phyloP scores from a whole-genome alignment of 2,329 filamentous ascomycete genomes.

The Aspergillus sp. region DNA sequence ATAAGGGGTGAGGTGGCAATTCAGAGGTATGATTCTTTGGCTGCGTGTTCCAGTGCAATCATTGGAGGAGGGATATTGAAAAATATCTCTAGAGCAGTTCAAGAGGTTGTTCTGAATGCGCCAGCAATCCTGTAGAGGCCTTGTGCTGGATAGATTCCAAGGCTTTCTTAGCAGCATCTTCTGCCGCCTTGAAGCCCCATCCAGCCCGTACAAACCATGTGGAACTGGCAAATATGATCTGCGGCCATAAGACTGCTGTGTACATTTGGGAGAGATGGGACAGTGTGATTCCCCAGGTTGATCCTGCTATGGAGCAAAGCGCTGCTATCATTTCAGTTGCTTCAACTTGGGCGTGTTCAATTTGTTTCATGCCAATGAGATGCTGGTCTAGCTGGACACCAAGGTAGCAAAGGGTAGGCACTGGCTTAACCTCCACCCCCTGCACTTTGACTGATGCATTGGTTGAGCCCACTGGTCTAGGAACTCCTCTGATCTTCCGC shows the following conservation, averaged over 20 bases:
- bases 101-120: constrained; percentile 17
- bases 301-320: not conserved
- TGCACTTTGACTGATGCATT: not conserved
- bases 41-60: constrained; percentile 16
- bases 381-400: not conserved
- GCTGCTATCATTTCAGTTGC: not conserved
- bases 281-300: not conserved
- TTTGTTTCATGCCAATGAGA: not conserved
- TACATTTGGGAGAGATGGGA: constrained; percentile 13
- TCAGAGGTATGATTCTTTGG: constrained; percentile 16
- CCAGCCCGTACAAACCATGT: constrained; percentile 11
- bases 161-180: not conserved
- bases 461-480: not conserved
- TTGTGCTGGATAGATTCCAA: constrained; percentile 14
- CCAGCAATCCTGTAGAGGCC: constrained; percentile 21
- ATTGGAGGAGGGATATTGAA: constrained; percentile 16
- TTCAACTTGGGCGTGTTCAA: not conserved
- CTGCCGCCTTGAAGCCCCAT: not conserved
- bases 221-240: constrained; percentile 23
- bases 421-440: not conserved
- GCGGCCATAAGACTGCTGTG: constrained; percentile 15
- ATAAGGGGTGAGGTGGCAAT: constrained; percentile 9
- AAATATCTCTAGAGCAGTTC: constrained; percentile 17
- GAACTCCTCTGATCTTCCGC: not conserved
- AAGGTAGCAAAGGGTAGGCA: not conserved